A percentile compares a stretch with the other conserved stretches of the same genome.
Evolutionary conservation across 2,329 filamentous ascomycete genomes (phyloP).

Genomic region (Domatiomyces catenatus): DNA sequence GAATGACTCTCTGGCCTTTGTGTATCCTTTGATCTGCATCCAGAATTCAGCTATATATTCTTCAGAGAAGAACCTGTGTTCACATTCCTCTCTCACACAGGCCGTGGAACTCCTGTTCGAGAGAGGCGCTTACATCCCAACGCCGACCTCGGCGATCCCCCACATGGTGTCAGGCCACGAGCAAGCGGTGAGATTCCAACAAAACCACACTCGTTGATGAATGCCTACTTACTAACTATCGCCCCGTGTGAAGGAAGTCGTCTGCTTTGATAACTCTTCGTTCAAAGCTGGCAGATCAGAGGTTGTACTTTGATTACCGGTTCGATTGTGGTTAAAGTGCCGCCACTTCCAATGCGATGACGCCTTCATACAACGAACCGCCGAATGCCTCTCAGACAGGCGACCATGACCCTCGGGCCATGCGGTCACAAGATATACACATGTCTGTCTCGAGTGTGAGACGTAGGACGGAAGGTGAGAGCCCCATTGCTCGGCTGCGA

Average conservation of each 20-base stretch:
- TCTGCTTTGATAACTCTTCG: not conserved
- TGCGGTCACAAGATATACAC: not conserved
- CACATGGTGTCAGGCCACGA: not conserved
- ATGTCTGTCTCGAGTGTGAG: conserved; percentile 7
- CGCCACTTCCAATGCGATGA: not conserved
- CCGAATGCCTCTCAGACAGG: not conserved
- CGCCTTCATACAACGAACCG: not conserved
- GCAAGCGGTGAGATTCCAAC: not conserved
- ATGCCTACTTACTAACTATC: not conserved
- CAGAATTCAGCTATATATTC: not conserved
- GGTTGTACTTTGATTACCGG: not conserved
- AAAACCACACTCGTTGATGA: not conserved
- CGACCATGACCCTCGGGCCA: not conserved
- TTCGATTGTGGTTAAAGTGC: not conserved
- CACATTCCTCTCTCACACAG: not conserved
- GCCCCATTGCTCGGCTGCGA: conserved; percentile 4
- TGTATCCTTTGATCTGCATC: not conserved
- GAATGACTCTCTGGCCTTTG: not conserved
- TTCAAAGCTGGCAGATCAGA: not conserved
- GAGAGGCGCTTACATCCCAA: not conserved
- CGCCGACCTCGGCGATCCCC: not conserved
- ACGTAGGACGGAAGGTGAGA: conserved; percentile 16
- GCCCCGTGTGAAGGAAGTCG: not conserved
- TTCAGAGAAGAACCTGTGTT: not conserved
- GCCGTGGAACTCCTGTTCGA: not conserved